phyloP scores from a whole-genome alignment of 495 filamentous ascomycete species.

The Aspergillus homomorphus region DNA sequence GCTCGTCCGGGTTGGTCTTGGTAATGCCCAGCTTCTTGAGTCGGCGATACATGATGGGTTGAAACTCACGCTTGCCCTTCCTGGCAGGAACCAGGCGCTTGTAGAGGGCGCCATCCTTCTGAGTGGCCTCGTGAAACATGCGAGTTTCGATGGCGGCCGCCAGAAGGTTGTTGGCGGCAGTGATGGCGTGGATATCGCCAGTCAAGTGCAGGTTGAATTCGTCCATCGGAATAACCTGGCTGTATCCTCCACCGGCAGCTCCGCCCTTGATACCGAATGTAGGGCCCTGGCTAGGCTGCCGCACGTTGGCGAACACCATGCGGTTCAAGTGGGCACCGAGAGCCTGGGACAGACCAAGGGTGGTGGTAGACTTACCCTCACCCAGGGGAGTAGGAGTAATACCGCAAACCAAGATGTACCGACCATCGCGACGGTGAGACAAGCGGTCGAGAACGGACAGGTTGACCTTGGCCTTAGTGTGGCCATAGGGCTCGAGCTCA shows the following conservation, averaged over 20 bases:
- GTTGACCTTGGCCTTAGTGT: constrained; percentile 92
- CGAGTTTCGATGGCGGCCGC: constrained; percentile 96
- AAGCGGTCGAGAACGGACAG: constrained; percentile 77
- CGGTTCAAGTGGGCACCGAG: constrained; percentile 83
- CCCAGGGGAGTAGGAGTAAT: constrained; percentile 98
- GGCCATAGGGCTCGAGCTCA: constrained; percentile 91
- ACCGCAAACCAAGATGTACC: constrained; percentile 87
- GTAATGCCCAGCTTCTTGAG: constrained; percentile 92
- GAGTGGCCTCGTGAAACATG: constrained; percentile 95
- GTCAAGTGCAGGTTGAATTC: constrained; percentile 98
- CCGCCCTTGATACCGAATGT: constrained; percentile 99
- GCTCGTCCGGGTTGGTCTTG: constrained; percentile 86
- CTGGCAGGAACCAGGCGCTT: constrained; percentile 83
- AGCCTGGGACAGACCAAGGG: constrained; percentile 92
- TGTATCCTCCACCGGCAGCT: constrained; percentile 94
- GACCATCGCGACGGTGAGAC: constrained; percentile 79
- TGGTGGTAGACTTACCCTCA: constrained; percentile 99
- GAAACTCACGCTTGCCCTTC: constrained; percentile 84
- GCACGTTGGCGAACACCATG: constrained; percentile 91
- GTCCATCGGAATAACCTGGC: constrained; percentile 99
- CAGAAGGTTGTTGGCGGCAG: constrained; percentile 96
- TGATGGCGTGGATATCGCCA: constrained; percentile 96
- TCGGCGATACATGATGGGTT: constrained; percentile 85
- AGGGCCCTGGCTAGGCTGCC: constrained; percentile 94
- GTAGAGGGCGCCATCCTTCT: constrained; percentile 88